These are phyloP conservation scores for Quercus phellos DNA, from an alignment of 331 rosid species.

Conservation along the genomic window DNA sequence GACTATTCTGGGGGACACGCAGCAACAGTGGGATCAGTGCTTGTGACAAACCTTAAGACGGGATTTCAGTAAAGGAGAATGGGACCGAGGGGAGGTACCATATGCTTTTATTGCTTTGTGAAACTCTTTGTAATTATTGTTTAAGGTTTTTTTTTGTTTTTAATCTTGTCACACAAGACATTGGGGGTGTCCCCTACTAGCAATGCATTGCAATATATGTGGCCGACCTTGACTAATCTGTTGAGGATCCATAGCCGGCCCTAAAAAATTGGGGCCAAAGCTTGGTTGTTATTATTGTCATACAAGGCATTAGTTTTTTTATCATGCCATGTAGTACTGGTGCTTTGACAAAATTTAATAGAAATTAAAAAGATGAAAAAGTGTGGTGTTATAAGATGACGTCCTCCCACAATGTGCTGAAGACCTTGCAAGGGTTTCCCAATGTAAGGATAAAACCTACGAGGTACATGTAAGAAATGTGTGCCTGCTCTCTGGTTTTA, in stretches of 20 bases:
- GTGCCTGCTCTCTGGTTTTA: not conserved
- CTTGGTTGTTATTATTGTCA: too few species aligned
- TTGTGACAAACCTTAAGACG: slow-evolving; percentile 82
- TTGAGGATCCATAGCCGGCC: too few species aligned
- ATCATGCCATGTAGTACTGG: not conserved
- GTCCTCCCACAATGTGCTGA: not conserved
- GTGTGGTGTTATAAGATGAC: not conserved
- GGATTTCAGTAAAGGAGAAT: slow-evolving; percentile 81
- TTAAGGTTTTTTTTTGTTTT: not conserved
- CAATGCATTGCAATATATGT: too few species aligned
- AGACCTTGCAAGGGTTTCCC: not conserved
- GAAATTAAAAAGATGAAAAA: not conserved
- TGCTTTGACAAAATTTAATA: not conserved
- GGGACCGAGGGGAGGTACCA: slow-evolving; percentile 84
- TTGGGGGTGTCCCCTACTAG: too few species aligned
- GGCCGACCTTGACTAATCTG: too few species aligned
- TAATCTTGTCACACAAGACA: too few species aligned
- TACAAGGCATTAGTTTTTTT: not conserved
- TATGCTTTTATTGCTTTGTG: not conserved
- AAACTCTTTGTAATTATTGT: slow-evolving; percentile 4
- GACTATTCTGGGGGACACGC: slow-evolving; percentile 84
- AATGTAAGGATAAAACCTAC: not conserved
- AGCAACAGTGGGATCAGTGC: slow-evolving; percentile 81
- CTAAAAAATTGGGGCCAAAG: too few species aligned
- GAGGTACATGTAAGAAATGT: not conserved